A percentile compares a stretch with the other conserved stretches of the same genome.
Conservation (phyloP, 345 rosid genomes). For the Geranium brycei region DNA sequence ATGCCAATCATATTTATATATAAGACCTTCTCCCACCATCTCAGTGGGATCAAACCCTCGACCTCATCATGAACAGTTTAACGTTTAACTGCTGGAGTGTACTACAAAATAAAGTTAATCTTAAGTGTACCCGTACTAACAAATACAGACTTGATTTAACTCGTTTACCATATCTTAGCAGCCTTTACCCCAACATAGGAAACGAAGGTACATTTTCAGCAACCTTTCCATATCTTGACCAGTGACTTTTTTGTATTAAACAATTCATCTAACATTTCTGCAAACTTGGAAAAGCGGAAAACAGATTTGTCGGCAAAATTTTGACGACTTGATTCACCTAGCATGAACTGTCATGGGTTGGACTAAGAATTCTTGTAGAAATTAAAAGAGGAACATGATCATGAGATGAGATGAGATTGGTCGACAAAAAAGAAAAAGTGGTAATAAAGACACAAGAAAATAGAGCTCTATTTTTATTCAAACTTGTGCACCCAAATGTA, state of each 20-base stretch:
- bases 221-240: neutral
- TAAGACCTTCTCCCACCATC: too few species aligned
- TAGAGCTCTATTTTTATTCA: neutral
- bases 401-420: neutral
- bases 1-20: too few species aligned
- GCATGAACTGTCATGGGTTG: too few species aligned
- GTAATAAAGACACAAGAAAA: neutral
- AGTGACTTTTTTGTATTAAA: neutral
- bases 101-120: too few species aligned
- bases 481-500: neutral
- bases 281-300: neutral
- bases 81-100: too few species aligned
- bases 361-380: too few species aligned
- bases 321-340: constrained; percentile 5
- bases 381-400: too few species aligned
- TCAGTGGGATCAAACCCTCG: too few species aligned
- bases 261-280: neutral
- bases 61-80: too few species aligned
- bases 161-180: too few species aligned
- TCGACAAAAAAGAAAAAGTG: neutral
- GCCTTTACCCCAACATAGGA: neutral
- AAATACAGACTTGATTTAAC: too few species aligned
- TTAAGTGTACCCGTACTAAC: too few species aligned
- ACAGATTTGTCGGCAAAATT: constrained; percentile 10
- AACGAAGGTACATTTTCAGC: neutral